phyloP scores from a whole-genome alignment of 371 early-diverging fungal species.

The Circinella umbellata region DNA sequence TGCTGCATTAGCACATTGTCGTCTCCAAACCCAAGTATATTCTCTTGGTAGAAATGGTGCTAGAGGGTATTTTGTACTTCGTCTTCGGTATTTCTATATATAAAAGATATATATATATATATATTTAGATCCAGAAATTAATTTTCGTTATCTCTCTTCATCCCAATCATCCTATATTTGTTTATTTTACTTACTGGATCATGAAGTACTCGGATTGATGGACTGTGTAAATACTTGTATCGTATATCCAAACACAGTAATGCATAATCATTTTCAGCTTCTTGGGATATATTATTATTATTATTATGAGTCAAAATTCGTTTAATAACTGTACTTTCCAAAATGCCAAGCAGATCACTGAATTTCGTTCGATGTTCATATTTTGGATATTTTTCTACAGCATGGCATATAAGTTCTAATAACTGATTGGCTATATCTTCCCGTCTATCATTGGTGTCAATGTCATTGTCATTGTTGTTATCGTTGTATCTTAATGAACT shows the following conservation, averaged over 20 bases:
- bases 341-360: constrained; percentile 36
- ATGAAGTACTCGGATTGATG: constrained; percentile 48
- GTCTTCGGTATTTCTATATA: constrained; percentile 51
- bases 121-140: background rate
- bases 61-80: constrained; percentile 52
- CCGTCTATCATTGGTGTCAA: constrained; percentile 27
- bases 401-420: constrained; percentile 36
- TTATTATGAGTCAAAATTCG: constrained; percentile 31
- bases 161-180: background rate
- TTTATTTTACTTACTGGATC: constrained; percentile 41
- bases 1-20: constrained; percentile 33
- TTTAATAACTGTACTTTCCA: constrained; percentile 40
- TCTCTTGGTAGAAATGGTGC: constrained; percentile 58
- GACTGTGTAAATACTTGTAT: constrained; percentile 42
- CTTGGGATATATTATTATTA: constrained; percentile 8
- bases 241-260: constrained; percentile 42
- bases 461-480: no score
- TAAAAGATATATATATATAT: constrained; percentile 5
- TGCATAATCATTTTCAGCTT: constrained; percentile 44
- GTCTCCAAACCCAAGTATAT: constrained; percentile 47
- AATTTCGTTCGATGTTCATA: constrained; percentile 41
- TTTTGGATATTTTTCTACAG: constrained; percentile 29
- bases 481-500: no score
- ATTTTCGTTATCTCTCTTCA: no score
- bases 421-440: constrained; percentile 27